These are phyloP conservation scores for Clavispora carvajalis DNA, from an alignment of 805 yeast genomes.

Conservation along the genomic window DNA sequence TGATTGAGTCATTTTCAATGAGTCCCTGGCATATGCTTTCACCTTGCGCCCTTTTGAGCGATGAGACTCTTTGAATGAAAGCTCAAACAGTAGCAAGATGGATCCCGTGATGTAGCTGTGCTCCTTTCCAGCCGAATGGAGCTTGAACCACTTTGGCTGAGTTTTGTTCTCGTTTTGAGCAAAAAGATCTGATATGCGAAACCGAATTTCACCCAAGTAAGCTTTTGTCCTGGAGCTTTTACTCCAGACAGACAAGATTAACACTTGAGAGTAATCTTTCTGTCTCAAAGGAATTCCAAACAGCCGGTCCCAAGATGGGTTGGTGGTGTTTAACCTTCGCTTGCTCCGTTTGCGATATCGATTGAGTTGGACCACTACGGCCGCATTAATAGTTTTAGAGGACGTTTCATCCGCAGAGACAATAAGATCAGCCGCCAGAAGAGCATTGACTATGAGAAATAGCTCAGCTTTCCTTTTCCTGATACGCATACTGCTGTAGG, in stretches of 20 bases:
- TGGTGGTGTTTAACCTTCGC: conserved; percentile 27
- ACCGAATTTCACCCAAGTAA: conserved; percentile 37
- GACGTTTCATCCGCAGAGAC: conserved; percentile 13
- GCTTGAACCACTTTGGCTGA: conserved; percentile 40
- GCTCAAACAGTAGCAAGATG: conserved; percentile 37
- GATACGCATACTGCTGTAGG: conserved; percentile 5
- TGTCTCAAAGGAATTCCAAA: conserved; percentile 26
- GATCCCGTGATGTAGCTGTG: conserved; percentile 47
- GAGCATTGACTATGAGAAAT: conserved; percentile 22
- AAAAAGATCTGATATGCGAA: conserved; percentile 27
- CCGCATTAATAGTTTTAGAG: conserved; percentile 28
- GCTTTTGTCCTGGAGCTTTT: conserved; percentile 30
- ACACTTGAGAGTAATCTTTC: conserved; percentile 24
- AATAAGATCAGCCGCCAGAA: conserved; percentile 34
- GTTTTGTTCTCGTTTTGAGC: conserved; percentile 12
- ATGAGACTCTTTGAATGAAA: conserved; percentile 18
- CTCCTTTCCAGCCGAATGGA: conserved; percentile 35
- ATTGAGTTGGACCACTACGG: conserved; percentile 33
- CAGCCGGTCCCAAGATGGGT: conserved; percentile 38
- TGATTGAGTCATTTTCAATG: background rate
- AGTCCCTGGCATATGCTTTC: conserved; percentile 3
- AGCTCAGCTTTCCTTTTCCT: conserved; percentile 4
- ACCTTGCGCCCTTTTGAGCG: background rate
- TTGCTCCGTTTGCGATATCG: conserved; percentile 23
- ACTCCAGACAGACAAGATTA: conserved; percentile 37